These are phyloP conservation scores for Fusarium sp. DNA, from an alignment of 2,329 filamentous ascomycete species.

Conservation along the genomic window DNA sequence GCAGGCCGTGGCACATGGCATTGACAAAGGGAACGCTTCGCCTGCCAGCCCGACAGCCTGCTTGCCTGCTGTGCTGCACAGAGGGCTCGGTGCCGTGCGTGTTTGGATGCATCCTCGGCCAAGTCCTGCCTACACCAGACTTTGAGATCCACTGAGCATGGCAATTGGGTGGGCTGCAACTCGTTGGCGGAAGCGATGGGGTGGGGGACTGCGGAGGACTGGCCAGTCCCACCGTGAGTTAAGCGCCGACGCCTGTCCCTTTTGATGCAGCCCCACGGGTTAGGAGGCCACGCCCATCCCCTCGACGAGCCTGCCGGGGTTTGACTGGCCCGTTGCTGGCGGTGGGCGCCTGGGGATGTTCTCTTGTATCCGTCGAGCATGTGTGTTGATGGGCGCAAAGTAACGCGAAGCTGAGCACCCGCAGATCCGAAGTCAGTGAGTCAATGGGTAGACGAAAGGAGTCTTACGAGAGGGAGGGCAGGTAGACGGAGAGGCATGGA, in stretches of 20 bases:
- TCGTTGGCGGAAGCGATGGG: slow-evolving; percentile 54
- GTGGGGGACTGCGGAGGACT: slow-evolving; percentile 44
- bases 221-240: slow-evolving; percentile 53
- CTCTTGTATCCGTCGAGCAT: slow-evolving; percentile 23
- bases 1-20: slow-evolving; percentile 25
- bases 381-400: slow-evolving; percentile 28
- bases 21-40: slow-evolving; percentile 28
- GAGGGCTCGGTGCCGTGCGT: slow-evolving; percentile 12
- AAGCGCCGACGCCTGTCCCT: slow-evolving; percentile 69
- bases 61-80: not conserved
- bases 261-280: slow-evolving; percentile 60
- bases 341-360: slow-evolving; percentile 35
- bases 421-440: slow-evolving; percentile 3
- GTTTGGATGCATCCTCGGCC: not conserved
- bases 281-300: slow-evolving; percentile 37
- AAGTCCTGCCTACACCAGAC: slow-evolving; percentile 6
- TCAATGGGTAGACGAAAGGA: not conserved
- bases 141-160: slow-evolving; percentile 10
- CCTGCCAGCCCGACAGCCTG: not conserved
- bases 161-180: slow-evolving; percentile 46
- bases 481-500: not conserved
- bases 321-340: slow-evolving; percentile 34
- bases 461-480: not conserved
- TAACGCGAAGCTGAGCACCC: slow-evolving; percentile 23
- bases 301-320: slow-evolving; percentile 31